Percentiles rank a stretch among this genome's conserved stretches.
These are phyloP conservation scores for Psidium guajava DNA, from an alignment of 345 rosid genomes.

Conservation along the genomic window DNA sequence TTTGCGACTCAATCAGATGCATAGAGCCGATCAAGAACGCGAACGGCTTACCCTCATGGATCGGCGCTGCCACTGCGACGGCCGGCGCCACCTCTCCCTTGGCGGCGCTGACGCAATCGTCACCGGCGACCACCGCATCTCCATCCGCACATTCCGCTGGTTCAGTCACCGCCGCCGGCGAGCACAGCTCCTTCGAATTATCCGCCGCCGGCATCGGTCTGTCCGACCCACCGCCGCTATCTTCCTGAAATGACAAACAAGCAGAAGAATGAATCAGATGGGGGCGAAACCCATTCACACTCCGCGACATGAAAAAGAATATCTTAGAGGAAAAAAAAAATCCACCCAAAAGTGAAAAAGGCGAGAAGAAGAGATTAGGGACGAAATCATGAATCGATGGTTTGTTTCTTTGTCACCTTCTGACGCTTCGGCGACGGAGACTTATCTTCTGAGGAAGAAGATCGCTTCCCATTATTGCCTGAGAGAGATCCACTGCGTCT, in stretches of 20 bases:
- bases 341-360: neutral
- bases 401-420: slow-evolving; percentile 31
- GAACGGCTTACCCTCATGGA: slow-evolving; percentile 45
- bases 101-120: slow-evolving; percentile 16
- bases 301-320: neutral
- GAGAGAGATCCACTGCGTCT: slow-evolving; percentile 77
- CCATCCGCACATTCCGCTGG: slow-evolving; percentile 41
- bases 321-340: neutral
- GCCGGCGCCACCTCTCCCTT: slow-evolving; percentile 46
- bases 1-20: neutral
- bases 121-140: slow-evolving; percentile 37
- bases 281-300: neutral
- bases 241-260: slow-evolving; percentile 28
- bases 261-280: neutral
- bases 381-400: neutral
- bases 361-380: neutral
- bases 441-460: slow-evolving; percentile 53
- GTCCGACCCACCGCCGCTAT: slow-evolving; percentile 38
- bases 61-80: slow-evolving; percentile 35
- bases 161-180: slow-evolving; percentile 33
- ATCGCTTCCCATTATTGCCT: slow-evolving; percentile 49
- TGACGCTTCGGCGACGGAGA: slow-evolving; percentile 64
- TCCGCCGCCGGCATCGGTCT: slow-evolving; percentile 37
- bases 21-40: neutral
- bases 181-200: slow-evolving; percentile 43